Conservation (phyloP, 1,284 basidiomycete species). For the Rhizopogon parksii region DNA sequence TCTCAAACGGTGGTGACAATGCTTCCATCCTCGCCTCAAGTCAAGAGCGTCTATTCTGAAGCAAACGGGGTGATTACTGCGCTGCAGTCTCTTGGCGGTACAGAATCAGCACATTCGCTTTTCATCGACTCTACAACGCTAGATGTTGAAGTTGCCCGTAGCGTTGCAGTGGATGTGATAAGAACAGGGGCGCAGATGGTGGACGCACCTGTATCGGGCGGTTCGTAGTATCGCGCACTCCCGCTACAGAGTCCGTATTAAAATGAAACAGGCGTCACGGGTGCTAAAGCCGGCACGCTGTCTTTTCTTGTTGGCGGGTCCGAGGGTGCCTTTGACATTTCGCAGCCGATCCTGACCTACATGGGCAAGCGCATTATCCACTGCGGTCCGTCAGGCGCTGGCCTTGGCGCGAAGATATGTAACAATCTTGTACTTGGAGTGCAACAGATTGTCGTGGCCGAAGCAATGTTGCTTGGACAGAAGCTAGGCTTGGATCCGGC, state of each 20-base stretch:
- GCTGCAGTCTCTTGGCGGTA: constrained; percentile 38
- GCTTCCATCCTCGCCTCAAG: constrained; percentile 83
- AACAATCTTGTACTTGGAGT: constrained; percentile 80
- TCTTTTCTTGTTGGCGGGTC: constrained; percentile 87
- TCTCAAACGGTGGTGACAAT: constrained; percentile 75
- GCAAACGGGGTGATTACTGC: constrained; percentile 54
- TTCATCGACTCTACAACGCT: constrained; percentile 87
- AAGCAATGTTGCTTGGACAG: constrained; percentile 82
- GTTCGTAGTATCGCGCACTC: constrained; percentile 33
- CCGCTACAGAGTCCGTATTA: neutral
- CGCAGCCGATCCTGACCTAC: constrained; percentile 52
- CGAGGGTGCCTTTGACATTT: constrained; percentile 49
- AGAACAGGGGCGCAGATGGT: constrained; percentile 68
- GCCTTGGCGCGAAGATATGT: constrained; percentile 82
- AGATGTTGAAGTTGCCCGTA: constrained; percentile 67
- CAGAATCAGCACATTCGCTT: constrained; percentile 44
- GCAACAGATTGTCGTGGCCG: constrained; percentile 71
- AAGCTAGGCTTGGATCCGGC: constrained; percentile 69
- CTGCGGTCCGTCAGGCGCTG: constrained; percentile 83
- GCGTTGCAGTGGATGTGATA: constrained; percentile 52
- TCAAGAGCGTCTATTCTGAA: constrained; percentile 61
- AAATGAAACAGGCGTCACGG: constrained; percentile 56
- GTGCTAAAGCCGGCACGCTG: constrained; percentile 80
- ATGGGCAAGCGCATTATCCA: constrained; percentile 84
- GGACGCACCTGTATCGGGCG: constrained; percentile 89